These are phyloP conservation scores for Erodium maritimum DNA, from an alignment of 345 rosid genomes.

Conservation along the genomic window DNA sequence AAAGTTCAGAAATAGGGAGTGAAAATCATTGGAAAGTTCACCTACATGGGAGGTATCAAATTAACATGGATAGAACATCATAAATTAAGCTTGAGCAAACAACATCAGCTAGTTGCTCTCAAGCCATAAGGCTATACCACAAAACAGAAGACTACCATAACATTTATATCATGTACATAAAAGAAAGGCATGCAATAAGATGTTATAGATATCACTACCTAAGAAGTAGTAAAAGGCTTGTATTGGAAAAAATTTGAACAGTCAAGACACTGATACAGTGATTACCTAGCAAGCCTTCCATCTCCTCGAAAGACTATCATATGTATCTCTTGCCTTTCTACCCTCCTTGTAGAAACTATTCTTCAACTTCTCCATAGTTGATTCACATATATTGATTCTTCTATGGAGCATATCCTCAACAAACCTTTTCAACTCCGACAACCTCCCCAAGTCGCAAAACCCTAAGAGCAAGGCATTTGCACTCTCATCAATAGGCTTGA, in stretches of 20 bases:
- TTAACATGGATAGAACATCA: too few relatives aligned
- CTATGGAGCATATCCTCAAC: constrained; percentile 39
- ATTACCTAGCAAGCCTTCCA: constrained; percentile 23
- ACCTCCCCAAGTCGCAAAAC: constrained; percentile 32
- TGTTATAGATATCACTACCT: neutral
- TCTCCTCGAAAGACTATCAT: constrained; percentile 31
- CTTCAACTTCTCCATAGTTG: constrained; percentile 41
- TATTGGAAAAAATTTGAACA: neutral
- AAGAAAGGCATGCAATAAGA: too few relatives aligned
- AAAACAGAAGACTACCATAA: neutral
- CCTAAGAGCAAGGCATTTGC: constrained; percentile 41
- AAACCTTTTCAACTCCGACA: constrained; percentile 28
- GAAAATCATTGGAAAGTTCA: too few relatives aligned
- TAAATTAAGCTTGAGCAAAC: too few relatives aligned
- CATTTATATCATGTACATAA: neutral
- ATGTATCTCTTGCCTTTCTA: constrained; percentile 31
- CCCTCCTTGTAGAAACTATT: constrained; percentile 22
- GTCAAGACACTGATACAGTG: neutral
- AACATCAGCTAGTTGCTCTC: too few relatives aligned
- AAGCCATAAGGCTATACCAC: too few relatives aligned
- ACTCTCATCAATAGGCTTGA: constrained; percentile 28
- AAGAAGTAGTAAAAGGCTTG: neutral
- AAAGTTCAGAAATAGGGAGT: too few relatives aligned
- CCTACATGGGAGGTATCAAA: too few relatives aligned
- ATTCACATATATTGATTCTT: constrained; percentile 24